Evolutionary conservation across 176 grass and related monocot genomes (phyloP), one percentile per base, ranked within the genome.

Genomic region (Eleusine coracana): DNA sequence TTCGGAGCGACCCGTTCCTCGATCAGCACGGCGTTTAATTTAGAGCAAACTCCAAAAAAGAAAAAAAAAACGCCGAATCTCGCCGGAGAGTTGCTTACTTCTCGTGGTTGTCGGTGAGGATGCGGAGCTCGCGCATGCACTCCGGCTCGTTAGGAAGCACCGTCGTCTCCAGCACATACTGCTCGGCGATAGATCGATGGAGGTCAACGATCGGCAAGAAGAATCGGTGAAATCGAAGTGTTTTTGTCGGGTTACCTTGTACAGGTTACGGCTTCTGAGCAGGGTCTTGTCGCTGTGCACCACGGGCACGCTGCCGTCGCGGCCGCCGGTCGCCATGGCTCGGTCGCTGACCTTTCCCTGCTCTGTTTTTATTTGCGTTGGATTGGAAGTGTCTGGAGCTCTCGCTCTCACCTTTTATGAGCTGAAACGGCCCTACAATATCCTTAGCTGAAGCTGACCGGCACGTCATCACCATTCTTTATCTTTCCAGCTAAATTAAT

Each of bases 61-160:
- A 44, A 44, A 34, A 34, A 34, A 34, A 44, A 44, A 44, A 7
- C 9, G 41, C 25, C 25, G 25, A 25, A 25, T 25, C 15, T 10
- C 7, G 23, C 60, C 23, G 0, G 6, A 1, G 11, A 1, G 46
- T 4, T 4, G 13, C 58, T 56, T 80, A 89, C 91, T 74, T 44
- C 9, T 67, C 10, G 55, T 97, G 92, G 54, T 86, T 77, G 49
- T 87, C 76, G 0, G 91, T 94, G 49, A 90, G 34, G 37, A 84
- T 82, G 36, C 94, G 91, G 20, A 97, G 87, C 68, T 97, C 94
- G 39, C 87, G 87, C 89, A 92, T 29, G 75, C 73, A 88, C 68
- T 90, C 91, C 16, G 58, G 79, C 87, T 94, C 94, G 18, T 83
- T 70, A 70, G 92, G 92, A 31, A 90, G 70, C 28, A 97, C 94